These are phyloP conservation scores for Phylloporus sp. DNA, from an alignment of 768 basidiomycete species.

Conservation along the genomic window DNA sequence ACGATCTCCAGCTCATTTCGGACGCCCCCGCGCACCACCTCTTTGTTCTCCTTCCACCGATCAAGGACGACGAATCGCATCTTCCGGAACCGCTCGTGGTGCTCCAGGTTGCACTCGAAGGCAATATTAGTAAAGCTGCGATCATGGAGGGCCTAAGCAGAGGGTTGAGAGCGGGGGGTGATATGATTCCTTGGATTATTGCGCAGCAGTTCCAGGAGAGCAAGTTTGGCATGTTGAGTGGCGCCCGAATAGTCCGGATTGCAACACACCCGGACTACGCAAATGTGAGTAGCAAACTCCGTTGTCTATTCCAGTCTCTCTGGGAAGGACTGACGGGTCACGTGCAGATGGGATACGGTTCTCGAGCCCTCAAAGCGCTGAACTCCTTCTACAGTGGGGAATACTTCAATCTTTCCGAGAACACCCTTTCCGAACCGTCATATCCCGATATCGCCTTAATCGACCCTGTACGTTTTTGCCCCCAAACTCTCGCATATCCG, in stretches of 20 bases:
- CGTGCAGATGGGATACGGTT: constrained; percentile 92
- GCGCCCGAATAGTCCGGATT: constrained; percentile 87
- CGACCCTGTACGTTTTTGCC: constrained; percentile 37
- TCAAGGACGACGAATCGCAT: constrained; percentile 84
- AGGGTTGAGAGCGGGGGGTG: constrained; percentile 84
- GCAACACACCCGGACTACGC: constrained; percentile 96
- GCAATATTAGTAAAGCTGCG: constrained; percentile 78
- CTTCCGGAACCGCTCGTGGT: constrained; percentile 96
- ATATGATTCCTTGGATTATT: constrained; percentile 97
- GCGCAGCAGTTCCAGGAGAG: constrained; percentile 95
- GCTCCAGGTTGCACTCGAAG: constrained; percentile 93
- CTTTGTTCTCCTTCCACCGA: constrained; percentile 91
- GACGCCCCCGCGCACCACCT: constrained; percentile 97
- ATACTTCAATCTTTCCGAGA: constrained; percentile 82
- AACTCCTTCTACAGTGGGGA: constrained; percentile 93
- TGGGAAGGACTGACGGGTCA: not conserved
- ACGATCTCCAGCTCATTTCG: constrained; percentile 94
- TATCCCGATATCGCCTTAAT: constrained; percentile 58
- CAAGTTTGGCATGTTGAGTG: constrained; percentile 87
- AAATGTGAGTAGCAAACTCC: constrained; percentile 50
- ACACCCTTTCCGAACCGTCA: constrained; percentile 39
- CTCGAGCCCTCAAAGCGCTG: constrained; percentile 79
- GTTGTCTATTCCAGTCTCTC: not conserved
- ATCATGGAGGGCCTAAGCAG: constrained; percentile 84
- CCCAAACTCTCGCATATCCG: not conserved